Percentiles rank a stretch among this genome's conserved stretches.
Evolutionary conservation across 305 asterid species (phyloP).

Genomic region (Fraxinus baroniana): DNA sequence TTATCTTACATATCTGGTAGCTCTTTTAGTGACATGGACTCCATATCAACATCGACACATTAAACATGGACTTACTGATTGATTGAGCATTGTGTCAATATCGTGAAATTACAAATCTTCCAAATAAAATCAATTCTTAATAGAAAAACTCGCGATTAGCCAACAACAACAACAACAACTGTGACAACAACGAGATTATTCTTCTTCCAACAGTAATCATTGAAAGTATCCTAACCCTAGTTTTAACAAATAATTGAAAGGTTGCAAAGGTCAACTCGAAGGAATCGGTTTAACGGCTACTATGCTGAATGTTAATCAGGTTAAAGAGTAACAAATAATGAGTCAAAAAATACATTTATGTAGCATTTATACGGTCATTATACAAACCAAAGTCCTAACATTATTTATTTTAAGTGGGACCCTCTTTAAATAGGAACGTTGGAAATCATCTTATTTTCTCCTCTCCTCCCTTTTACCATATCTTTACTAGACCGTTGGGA

Average conservation of each 20-base stretch:
- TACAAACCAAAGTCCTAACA: not conserved
- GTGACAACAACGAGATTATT: rapidly evolving
- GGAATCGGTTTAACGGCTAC: not conserved
- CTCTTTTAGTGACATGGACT: not conserved
- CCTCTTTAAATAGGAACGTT: slow-evolving; percentile 66
- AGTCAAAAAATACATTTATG: not conserved
- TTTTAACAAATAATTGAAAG: not conserved
- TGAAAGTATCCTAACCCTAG: not conserved
- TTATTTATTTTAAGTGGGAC: slow-evolving; percentile 23
- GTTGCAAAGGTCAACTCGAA: not conserved
- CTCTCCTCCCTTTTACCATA: slow-evolving; percentile 22
- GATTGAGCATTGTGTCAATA: not conserved
- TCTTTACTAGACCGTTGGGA: slow-evolving; percentile 67
- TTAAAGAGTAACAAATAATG: not conserved
- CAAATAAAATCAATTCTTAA: not conserved
- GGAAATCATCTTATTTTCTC: slow-evolving; percentile 19
- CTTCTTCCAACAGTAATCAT: not conserved
- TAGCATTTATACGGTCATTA: not conserved
- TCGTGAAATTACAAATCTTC: not conserved
- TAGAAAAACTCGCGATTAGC: not conserved
- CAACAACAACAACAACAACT: not conserved
- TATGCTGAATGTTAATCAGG: not conserved
- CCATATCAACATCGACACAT: not conserved
- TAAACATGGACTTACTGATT: not conserved
- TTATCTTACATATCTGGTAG: not conserved